Conservation (phyloP, 2,329 filamentous ascomycete species). For the Colletotrichum sojae region DNA sequence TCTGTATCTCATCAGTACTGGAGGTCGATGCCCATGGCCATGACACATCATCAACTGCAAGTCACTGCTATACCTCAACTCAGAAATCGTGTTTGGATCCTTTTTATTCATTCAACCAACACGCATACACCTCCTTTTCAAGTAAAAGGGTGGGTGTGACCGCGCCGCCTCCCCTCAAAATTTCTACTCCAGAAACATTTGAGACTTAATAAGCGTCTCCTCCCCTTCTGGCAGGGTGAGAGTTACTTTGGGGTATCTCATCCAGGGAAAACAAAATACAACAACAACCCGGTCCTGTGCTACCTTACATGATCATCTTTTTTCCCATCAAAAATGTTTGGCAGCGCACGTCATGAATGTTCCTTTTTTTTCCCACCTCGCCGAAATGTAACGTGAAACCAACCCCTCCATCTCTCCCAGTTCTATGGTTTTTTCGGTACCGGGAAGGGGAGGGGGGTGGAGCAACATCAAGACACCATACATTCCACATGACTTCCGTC, state of each 20-base stretch:
- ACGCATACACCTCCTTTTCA: background rate
- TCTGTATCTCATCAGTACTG: too few species aligned
- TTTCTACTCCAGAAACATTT: slow-evolving; percentile 23
- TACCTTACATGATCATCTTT: slow-evolving; percentile 9
- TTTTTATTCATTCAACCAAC: slow-evolving; percentile 28
- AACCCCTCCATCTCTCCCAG: background rate
- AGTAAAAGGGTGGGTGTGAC: background rate
- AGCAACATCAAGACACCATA: background rate
- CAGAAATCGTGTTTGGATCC: slow-evolving; percentile 6
- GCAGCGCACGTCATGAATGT: slow-evolving; percentile 1
- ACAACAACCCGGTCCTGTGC: slow-evolving; percentile 14
- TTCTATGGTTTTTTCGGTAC: background rate
- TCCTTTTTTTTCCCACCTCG: background rate
- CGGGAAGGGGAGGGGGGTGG: too few species aligned
- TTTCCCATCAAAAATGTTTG: background rate
- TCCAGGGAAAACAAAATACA: slow-evolving; percentile 17
- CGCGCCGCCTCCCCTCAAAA: too few species aligned
- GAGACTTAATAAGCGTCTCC: slow-evolving; percentile 9
- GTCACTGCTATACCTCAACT: too few species aligned
- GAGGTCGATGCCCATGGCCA: too few species aligned
- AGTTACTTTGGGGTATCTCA: slow-evolving; percentile 38
- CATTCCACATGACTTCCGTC: background rate
- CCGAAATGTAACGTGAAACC: background rate
- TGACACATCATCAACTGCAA: too few species aligned
- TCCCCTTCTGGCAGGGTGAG: slow-evolving; percentile 2